Conservation (phyloP, 108 stramenopile genomes). For the Aurantiochytrium sp. region DNA sequence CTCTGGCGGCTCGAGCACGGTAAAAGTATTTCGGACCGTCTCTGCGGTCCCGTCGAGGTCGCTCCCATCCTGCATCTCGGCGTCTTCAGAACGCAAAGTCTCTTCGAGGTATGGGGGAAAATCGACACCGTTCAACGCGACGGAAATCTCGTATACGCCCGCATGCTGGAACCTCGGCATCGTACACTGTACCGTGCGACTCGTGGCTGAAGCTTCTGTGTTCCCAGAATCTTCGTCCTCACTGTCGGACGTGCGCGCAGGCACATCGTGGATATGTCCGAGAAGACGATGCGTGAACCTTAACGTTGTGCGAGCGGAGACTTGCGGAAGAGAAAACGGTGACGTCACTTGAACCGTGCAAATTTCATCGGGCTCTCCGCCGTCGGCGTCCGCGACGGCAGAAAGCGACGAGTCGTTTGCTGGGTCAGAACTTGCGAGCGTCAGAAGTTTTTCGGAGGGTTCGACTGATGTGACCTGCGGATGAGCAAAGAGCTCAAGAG, state of each 20-base stretch:
- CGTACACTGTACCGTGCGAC: background rate
- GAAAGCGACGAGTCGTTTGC: background rate
- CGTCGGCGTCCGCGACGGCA: too few species aligned
- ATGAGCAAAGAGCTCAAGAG: background rate
- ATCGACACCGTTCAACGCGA: background rate
- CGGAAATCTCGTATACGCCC: background rate
- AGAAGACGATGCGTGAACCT: background rate
- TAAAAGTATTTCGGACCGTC: too few species aligned
- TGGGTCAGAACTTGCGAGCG: background rate
- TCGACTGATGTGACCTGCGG: background rate
- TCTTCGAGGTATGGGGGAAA: background rate
- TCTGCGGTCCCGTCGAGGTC: too few species aligned
- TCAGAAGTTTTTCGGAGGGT: background rate
- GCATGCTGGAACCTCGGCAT: background rate
- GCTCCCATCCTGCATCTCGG: too few species aligned
- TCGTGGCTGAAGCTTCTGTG: background rate
- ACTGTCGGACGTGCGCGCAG: background rate
- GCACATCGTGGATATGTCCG: background rate
- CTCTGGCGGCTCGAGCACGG: too few species aligned
- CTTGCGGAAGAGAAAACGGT: background rate
- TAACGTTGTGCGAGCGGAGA: background rate
- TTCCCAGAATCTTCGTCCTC: too few species aligned
- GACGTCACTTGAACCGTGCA: background rate
- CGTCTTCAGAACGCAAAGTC: too few species aligned
- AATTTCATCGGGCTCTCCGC: background rate